Evolutionary conservation across 2,329 filamentous ascomycete genomes (phyloP).

Genomic region (Mollisiaceae sp.): DNA sequence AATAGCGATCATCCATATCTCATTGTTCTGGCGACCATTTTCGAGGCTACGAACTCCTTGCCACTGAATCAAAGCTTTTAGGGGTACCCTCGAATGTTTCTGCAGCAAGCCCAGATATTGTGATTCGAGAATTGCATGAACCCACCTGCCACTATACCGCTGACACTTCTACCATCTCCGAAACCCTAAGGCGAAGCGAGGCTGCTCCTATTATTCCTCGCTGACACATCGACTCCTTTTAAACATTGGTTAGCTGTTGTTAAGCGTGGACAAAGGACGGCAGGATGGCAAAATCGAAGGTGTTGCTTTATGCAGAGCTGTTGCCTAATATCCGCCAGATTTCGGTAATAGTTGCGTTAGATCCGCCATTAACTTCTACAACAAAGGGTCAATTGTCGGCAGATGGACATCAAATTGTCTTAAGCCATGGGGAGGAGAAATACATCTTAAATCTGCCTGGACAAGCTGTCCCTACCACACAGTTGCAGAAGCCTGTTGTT

Average conservation of each 20-base stretch:
- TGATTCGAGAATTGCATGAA: background rate
- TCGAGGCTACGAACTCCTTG: background rate
- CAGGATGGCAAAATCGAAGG: conserved; percentile 9
- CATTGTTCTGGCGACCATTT: background rate
- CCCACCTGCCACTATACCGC: background rate
- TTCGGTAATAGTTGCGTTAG: conserved; percentile 60
- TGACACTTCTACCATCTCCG: background rate
- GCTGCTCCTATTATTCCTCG: background rate
- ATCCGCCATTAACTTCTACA: conserved; percentile 42
- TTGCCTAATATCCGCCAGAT: conserved; percentile 68
- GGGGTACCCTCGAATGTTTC: background rate
- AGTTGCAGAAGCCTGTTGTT: conserved; percentile 31
- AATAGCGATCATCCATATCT: background rate
- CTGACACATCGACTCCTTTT: too few relatives aligned
- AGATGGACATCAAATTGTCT: conserved; percentile 51
- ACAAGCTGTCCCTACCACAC: conserved; percentile 33
- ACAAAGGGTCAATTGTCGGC: conserved; percentile 47
- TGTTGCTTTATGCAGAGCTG: conserved; percentile 65
- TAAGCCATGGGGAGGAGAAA: conserved; percentile 54
- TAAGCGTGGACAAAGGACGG: background rate
- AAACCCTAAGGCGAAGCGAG: background rate
- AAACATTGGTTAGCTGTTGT: background rate
- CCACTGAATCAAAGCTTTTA: too few relatives aligned
- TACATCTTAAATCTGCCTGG: conserved; percentile 47
- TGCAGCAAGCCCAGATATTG: too few relatives aligned